These are phyloP conservation scores for Aspergillus eucalypticola DNA, from an alignment of 2,329 filamentous ascomycete genomes.

Conservation along the genomic window DNA sequence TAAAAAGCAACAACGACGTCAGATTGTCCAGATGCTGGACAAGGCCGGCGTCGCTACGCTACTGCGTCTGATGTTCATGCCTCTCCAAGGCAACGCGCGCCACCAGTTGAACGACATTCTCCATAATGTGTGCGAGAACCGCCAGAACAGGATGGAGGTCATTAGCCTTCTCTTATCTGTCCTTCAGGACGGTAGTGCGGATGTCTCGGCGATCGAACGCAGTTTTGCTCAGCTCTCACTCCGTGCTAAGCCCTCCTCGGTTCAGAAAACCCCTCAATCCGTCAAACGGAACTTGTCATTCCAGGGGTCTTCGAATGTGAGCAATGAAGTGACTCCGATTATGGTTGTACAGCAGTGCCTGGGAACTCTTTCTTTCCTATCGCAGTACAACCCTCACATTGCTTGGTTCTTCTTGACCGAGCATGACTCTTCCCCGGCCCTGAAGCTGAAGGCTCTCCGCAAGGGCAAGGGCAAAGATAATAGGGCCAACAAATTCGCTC, in stretches of 20 bases:
- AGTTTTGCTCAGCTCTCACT: slow-evolving; percentile 93
- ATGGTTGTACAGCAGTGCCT: slow-evolving; percentile 96
- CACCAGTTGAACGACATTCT: slow-evolving; percentile 83
- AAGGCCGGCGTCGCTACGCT: slow-evolving; percentile 95
- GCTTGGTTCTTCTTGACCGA: slow-evolving; percentile 92
- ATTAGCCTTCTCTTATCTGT: slow-evolving; percentile 91
- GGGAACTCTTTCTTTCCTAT: slow-evolving; percentile 78
- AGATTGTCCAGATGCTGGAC: slow-evolving; percentile 94
- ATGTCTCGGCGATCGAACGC: slow-evolving; percentile 89
- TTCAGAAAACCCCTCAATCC: slow-evolving; percentile 79
- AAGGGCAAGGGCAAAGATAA: slow-evolving; percentile 88
- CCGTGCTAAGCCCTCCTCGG: slow-evolving; percentile 76
- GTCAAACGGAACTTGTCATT: slow-evolving; percentile 74
- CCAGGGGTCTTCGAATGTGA: slow-evolving; percentile 56
- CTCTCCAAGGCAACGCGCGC: slow-evolving; percentile 83
- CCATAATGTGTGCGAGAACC: slow-evolving; percentile 89
- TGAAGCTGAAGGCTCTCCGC: slow-evolving; percentile 74
- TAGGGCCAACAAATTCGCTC: slow-evolving; percentile 81
- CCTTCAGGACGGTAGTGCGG: slow-evolving; percentile 89
- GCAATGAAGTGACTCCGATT: slow-evolving; percentile 86
- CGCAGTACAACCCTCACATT: slow-evolving; percentile 80
- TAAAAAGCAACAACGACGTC: slow-evolving; percentile 71
- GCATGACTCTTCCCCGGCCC: slow-evolving; percentile 75
- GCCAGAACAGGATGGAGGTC: slow-evolving; percentile 92
- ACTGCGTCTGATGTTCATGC: slow-evolving; percentile 96